phyloP scores from a whole-genome alignment of 805 yeast species.

The Myxozyma neotropica region DNA sequence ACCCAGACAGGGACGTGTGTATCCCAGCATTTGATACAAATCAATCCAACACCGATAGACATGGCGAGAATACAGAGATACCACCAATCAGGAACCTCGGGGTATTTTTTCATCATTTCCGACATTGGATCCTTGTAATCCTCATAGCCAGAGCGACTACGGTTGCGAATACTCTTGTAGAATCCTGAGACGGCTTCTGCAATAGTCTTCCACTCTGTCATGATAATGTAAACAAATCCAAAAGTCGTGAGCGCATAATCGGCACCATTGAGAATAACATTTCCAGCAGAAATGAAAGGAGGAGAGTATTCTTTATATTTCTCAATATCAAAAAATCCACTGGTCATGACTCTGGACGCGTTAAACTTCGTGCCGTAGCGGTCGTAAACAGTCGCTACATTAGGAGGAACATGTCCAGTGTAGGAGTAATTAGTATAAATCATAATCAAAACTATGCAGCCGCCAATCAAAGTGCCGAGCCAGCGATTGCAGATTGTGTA shows the following conservation, averaged over 20 bases:
- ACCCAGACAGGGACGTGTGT: conserved; percentile 65
- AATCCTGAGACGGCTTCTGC: conserved; percentile 61
- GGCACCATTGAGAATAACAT: conserved; percentile 51
- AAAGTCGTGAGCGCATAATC: conserved; percentile 53
- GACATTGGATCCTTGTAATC: conserved; percentile 48
- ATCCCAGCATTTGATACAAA: conserved; percentile 47
- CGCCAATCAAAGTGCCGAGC: conserved; percentile 46
- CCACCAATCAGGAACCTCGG: conserved; percentile 68
- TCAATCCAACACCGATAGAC: conserved; percentile 50
- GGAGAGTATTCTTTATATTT: conserved; percentile 17
- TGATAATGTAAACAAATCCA: conserved; percentile 64
- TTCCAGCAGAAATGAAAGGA: conserved; percentile 43
- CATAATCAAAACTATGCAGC: conserved; percentile 39
- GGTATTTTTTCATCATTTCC: conserved; percentile 54
- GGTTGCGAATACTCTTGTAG: conserved; percentile 52
- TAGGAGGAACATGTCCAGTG: conserved; percentile 56
- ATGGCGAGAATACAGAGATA: conserved; percentile 52
- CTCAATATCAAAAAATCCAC: conserved; percentile 34
- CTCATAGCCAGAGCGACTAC: conserved; percentile 56
- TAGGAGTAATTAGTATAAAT: conserved; percentile 54
- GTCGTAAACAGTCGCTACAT: conserved; percentile 46
- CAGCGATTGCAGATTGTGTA: conserved; percentile 43
- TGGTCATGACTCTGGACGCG: conserved; percentile 48
- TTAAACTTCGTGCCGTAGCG: conserved; percentile 51
- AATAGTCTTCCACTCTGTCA: conserved; percentile 59